Evolutionary conservation across 2,329 filamentous ascomycete genomes (phyloP).

Genomic region (Cyclaneusma minus): DNA sequence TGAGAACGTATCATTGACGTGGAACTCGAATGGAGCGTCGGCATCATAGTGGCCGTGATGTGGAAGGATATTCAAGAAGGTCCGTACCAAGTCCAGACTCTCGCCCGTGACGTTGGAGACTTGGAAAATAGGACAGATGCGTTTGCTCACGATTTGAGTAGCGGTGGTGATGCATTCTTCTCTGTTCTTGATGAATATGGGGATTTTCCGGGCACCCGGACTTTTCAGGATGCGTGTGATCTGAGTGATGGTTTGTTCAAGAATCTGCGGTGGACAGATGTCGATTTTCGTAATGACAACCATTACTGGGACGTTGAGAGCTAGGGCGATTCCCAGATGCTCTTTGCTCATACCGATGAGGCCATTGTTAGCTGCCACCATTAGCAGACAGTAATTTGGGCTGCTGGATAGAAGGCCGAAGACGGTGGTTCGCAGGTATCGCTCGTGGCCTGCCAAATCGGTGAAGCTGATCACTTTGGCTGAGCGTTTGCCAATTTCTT

Average conservation of each 20-base stretch:
- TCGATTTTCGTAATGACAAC: constrained; percentile 97
- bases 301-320: constrained; percentile 94
- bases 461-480: constrained; percentile 96
- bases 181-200: constrained; percentile 82
- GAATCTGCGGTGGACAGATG: constrained; percentile 89
- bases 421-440: constrained; percentile 88
- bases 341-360: constrained; percentile 97
- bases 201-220: constrained; percentile 85
- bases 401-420: constrained; percentile 89
- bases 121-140: constrained; percentile 95
- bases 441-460: constrained; percentile 88
- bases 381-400: constrained; percentile 92
- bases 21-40: constrained; percentile 80
- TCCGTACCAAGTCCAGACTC: constrained; percentile 76
- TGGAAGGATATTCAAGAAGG: constrained; percentile 87
- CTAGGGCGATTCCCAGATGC: constrained; percentile 85
- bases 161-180: constrained; percentile 92
- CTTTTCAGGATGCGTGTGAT: constrained; percentile 88
- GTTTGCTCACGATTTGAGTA: constrained; percentile 85
- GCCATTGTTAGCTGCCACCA: constrained; percentile 97
- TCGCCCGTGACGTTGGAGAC: constrained; percentile 95
- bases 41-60: constrained; percentile 88
- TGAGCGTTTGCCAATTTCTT: constrained; percentile 88
- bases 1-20: constrained; percentile 94
- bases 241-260: constrained; percentile 85